Percentiles rank a stretch among this genome's conserved stretches.
Conservation (phyloP, 2,329 filamentous ascomycete genomes). For the Colletotrichum sp. region DNA sequence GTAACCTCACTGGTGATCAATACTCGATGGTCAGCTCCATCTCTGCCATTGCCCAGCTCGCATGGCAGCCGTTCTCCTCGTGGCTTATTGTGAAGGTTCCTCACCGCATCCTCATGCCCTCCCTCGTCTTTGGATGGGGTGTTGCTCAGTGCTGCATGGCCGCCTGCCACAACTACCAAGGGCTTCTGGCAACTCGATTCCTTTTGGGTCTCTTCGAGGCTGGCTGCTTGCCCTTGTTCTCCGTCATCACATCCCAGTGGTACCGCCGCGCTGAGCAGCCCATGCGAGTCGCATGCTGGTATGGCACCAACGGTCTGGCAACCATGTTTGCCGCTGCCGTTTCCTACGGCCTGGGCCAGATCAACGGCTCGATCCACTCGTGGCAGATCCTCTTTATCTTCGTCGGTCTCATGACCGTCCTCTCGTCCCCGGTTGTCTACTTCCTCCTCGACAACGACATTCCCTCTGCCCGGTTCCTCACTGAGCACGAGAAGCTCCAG, state of each 20-base stretch:
- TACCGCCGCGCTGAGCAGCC: slow-evolving; percentile 63
- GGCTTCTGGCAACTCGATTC: slow-evolving; percentile 25
- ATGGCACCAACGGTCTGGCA: slow-evolving; percentile 63
- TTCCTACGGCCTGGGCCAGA: slow-evolving; percentile 62
- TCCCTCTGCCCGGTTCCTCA: slow-evolving; percentile 59
- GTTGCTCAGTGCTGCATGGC: slow-evolving; percentile 40
- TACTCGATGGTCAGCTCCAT: slow-evolving; percentile 65
- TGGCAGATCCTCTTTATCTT: slow-evolving; percentile 64
- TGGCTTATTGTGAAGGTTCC: slow-evolving; percentile 66
- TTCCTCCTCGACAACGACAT: slow-evolving; percentile 66
- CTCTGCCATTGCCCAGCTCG: slow-evolving; percentile 62
- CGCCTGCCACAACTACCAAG: slow-evolving; percentile 17
- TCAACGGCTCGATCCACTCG: slow-evolving; percentile 36
- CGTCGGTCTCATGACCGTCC: slow-evolving; percentile 64
- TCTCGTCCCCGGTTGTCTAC: slow-evolving; percentile 63
- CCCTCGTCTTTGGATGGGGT: slow-evolving; percentile 50
- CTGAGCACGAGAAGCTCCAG: slow-evolving; percentile 67
- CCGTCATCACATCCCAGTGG: slow-evolving; percentile 52
- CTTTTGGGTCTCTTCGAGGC: slow-evolving; percentile 26
- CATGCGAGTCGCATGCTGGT: slow-evolving; percentile 69
- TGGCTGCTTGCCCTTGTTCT: slow-evolving; percentile 47
- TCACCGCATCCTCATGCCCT: slow-evolving; percentile 62
- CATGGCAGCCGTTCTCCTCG: slow-evolving; percentile 65
- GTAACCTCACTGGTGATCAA: slow-evolving; percentile 54
- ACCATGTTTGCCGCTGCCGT: slow-evolving; percentile 61